Evolutionary conservation across 1,139 yeast genomes (phyloP), one percentile per base, ranked within the genome.

Genomic region (Geotrichum bryndzae): DNA sequence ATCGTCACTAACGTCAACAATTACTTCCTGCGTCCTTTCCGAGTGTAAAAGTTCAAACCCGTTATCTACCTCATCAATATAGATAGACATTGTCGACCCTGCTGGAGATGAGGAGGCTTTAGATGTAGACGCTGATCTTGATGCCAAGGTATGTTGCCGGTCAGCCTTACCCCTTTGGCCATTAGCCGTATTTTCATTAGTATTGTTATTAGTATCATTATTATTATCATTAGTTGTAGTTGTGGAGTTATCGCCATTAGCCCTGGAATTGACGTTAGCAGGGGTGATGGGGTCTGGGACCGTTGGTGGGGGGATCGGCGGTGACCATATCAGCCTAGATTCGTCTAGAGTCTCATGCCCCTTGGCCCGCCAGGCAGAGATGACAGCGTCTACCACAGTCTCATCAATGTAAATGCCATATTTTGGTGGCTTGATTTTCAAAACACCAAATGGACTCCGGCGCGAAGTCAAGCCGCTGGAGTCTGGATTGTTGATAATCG

Each of bases 391-490:
- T 2, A 91, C 77, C 22, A 74, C 72, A 0, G 70, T 68, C 56
- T 81, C 66, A 66, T 88, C 82, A 7, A 90, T 75, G 4, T 77
- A 76, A 1, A 92, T 78, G 0, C 83, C 85, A 72, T 84, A 90
- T n/a, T 51, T 23, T 10, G 48, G 48, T 10, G 48, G 48, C 18
- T 41, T 41, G 22, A 41, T 23, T 15, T 41, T 41, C 18, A 41
- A n/a, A n/a, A 41, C 48, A 4, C 48, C 22, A n/a, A 41, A 41
- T 7, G 48, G 5, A 7, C 25, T 41, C 22, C 18, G n/a, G 48
- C 48, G 2, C 4, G 48, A 41, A n/a, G 25, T n/a, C 22, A 23
- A n/a, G 10, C 48, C 48, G 6, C 48, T 41, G 5, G 18, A 41
- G 48, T 7, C 22, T 4, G 48, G 48, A 23, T 41, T 41, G 48